Conservation (phyloP, 2,329 filamentous ascomycete species). For the Escovopsis sp. region DNA sequence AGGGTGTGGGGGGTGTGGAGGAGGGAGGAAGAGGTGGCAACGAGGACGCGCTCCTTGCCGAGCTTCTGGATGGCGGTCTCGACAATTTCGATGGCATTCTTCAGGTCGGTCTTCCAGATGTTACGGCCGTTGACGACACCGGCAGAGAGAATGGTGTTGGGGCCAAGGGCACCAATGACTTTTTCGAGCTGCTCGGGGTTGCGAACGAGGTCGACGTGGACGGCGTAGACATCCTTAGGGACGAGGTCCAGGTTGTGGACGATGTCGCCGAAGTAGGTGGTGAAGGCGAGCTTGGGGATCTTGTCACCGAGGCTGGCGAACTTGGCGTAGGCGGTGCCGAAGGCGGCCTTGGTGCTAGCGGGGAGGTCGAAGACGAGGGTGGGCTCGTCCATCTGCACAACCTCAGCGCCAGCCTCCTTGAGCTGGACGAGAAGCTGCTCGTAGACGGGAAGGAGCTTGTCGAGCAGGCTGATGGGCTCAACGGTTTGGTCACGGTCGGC, state of each 20-base stretch:
- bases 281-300: slow-evolving; percentile 76
- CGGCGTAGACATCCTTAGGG: slow-evolving; percentile 61
- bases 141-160: slow-evolving; percentile 79
- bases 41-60: slow-evolving; percentile 93
- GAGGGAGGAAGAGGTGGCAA: slow-evolving; percentile 92
- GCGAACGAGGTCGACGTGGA: slow-evolving; percentile 93
- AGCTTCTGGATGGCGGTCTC: slow-evolving; percentile 87
- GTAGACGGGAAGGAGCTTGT: slow-evolving; percentile 89
- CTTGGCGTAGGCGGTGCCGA: slow-evolving; percentile 96
- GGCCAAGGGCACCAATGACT: slow-evolving; percentile 66
- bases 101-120: slow-evolving; percentile 99
- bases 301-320: slow-evolving; percentile 59
- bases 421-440: slow-evolving; percentile 83
- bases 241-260: slow-evolving; percentile 96
- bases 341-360: slow-evolving; percentile 81
- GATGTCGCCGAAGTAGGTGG: slow-evolving; percentile 98
- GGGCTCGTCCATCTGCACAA: slow-evolving; percentile 97
- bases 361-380: slow-evolving; percentile 89
- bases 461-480: slow-evolving; percentile 82
- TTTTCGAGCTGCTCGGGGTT: slow-evolving; percentile 94
- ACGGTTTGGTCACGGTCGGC: slow-evolving; percentile 90
- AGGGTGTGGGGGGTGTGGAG: slow-evolving; percentile 98
- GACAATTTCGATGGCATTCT: slow-evolving; percentile 79
- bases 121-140: slow-evolving; percentile 98
- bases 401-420: slow-evolving; percentile 90